Conservation (phyloP, 1,284 basidiomycete genomes). For the Fomitopsis pinicola region DNA sequence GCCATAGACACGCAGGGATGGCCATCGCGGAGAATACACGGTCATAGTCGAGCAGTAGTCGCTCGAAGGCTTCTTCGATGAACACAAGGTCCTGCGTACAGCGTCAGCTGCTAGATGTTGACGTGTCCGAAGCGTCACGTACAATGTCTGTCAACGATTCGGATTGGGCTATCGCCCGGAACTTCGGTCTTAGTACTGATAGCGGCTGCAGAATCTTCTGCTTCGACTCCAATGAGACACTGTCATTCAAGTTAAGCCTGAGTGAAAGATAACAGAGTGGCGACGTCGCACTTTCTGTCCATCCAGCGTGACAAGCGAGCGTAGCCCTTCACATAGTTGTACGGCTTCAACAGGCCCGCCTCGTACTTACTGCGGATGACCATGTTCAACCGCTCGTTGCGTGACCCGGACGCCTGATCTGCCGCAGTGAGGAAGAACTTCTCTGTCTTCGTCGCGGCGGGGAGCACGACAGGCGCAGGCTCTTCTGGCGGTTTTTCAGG, state of each 20-base stretch:
- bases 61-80: constrained; percentile 96
- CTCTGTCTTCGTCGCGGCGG: constrained; percentile 75
- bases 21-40: constrained; percentile 95
- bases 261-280: not conserved
- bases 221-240: constrained; percentile 86
- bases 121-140: constrained; percentile 17
- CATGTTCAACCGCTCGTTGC: constrained; percentile 85
- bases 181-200: constrained; percentile 90
- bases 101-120: constrained; percentile 5
- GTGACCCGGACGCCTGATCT: constrained; percentile 88
- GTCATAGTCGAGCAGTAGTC: constrained; percentile 93
- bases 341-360: constrained; percentile 90
- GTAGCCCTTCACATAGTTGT: constrained; percentile 96
- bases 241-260: constrained; percentile 24
- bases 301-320: constrained; percentile 90
- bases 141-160: constrained; percentile 81
- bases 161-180: constrained; percentile 82
- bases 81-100: constrained; percentile 82
- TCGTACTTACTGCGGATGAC: constrained; percentile 98
- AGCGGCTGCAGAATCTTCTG: constrained; percentile 88
- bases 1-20: constrained; percentile 95
- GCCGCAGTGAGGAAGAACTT: constrained; percentile 92
- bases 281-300: constrained; percentile 73
- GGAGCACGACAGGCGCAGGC: constrained; percentile 43
- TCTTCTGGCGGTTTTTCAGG: constrained; percentile 26